Evolutionary conservation across 805 yeast genomes (phyloP), one percentile per base, ranked within the genome.

Genomic region (Soucietia sequanensis): DNA sequence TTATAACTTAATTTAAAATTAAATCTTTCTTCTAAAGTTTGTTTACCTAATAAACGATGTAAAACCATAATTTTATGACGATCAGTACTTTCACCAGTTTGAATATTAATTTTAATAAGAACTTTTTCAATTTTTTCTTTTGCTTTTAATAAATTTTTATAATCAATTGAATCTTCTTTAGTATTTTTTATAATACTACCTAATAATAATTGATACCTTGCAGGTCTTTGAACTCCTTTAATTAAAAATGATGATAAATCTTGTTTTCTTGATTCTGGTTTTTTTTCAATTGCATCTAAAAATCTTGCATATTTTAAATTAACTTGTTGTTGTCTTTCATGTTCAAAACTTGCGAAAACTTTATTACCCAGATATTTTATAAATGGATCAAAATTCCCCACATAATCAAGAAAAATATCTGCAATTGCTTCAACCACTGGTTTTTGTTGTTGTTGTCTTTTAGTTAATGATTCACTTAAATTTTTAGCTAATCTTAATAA

Each of bases 191-290:
- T 68, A 23, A 93, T 85, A 31, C 91, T 93, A 38, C 78, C 81
- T 15, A 91, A 70, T 38, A 93, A 70, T 32, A 93, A 65, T 44
- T 95, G 96, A 62, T 93, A 93, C 46, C 98, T 72, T 7, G 97
- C 98, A 21, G 96, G 89, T 56, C 99, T 77, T 11, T 96, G 89
- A 2, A 95, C 90, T 33, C 98, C 97, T 53, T 91, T 95, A 5
- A 96, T 87, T 44, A 93, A 71, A 52, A 89, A 93, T 0, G 98
- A 93, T 17, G 91, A 85, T 35, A 93, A 80, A 60, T 95, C 97
- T 40, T 91, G 78, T 62, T 89, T 86, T 51, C 95, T 76, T 23
- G 88, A 78, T 65, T 86, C 96, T 4, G 87, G 87, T 44, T 84
- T 69, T 51, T 87, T 78, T 49, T 86, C 95, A 4, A 90, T 84